phyloP scores from a whole-genome alignment of 2,329 filamentous ascomycete genomes.

The Lasiodiplodia theobromae region DNA sequence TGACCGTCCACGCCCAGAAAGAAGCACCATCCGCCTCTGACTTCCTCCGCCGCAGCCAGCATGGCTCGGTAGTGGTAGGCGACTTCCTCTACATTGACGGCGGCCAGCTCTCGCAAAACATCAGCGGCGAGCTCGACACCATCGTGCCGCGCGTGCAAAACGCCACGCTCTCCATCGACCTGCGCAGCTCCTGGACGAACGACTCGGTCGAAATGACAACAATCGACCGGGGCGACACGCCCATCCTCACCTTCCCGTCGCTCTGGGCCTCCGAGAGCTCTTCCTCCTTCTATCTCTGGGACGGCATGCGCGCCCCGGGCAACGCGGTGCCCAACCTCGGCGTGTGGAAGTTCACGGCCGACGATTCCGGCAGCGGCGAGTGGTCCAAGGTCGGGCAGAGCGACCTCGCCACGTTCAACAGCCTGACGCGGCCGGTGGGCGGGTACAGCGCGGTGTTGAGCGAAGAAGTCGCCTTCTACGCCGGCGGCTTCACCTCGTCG shows the following conservation, averaged over 20 bases:
- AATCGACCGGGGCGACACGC: conserved; percentile 8
- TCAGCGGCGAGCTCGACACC: conserved; percentile 11
- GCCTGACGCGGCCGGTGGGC: background rate
- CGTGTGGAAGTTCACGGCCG: conserved; percentile 8
- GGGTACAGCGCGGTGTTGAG: background rate
- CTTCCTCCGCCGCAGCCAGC: background rate
- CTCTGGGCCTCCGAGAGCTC: background rate
- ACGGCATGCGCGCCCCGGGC: background rate
- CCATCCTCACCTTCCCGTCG: background rate
- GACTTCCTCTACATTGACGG: conserved; percentile 25
- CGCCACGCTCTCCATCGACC: conserved; percentile 11
- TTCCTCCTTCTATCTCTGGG: conserved; percentile 16
- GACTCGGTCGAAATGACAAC: background rate
- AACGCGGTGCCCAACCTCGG: background rate
- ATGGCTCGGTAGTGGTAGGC: background rate
- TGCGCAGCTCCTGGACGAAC: conserved; percentile 24
- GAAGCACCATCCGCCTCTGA: background rate
- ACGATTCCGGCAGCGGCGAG: background rate
- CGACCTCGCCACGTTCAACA: background rate
- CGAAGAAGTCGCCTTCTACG: background rate
- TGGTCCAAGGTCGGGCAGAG: conserved; percentile 4
- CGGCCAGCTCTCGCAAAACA: background rate
- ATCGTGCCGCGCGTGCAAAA: background rate
- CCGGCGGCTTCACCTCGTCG: background rate
- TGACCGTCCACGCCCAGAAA: background rate